These are phyloP conservation scores for Myrica gale DNA, from an alignment of 306 rosid species.

Conservation along the genomic window DNA sequence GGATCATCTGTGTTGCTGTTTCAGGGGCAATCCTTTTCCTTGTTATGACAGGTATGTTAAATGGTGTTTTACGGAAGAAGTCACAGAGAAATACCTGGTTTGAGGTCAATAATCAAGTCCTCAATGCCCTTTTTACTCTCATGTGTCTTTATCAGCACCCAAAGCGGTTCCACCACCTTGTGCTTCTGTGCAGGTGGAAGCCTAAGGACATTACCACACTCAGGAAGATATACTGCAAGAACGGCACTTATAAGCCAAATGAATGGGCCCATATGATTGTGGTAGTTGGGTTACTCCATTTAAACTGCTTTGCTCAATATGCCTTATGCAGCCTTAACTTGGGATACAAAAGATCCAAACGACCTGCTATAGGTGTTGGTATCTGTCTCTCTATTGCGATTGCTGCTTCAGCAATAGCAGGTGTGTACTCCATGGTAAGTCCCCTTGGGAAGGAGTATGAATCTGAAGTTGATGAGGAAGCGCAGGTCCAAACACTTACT, in stretches of 20 bases:
- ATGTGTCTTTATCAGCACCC: conserved; percentile 63
- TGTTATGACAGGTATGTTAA: conserved; percentile 60
- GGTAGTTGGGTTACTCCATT: conserved; percentile 51
- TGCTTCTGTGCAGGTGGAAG: conserved; percentile 56
- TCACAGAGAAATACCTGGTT: conserved; percentile 51
- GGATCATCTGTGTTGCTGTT: conserved; percentile 45
- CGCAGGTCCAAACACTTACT: conserved; percentile 24
- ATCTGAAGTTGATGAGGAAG: conserved; percentile 34
- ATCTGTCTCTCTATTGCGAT: conserved; percentile 51
- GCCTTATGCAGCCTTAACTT: conserved; percentile 61
- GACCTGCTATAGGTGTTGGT: conserved; percentile 48
- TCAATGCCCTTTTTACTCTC: conserved; percentile 68
- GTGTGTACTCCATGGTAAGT: conserved; percentile 43
- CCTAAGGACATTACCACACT: conserved; percentile 40
- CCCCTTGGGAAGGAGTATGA: conserved; percentile 57
- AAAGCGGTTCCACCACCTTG: conserved; percentile 47
- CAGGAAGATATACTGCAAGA: conserved; percentile 44
- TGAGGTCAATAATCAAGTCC: conserved; percentile 61
- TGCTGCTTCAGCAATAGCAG: conserved; percentile 46
- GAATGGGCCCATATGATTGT: conserved; percentile 53
- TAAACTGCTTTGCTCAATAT: conserved; percentile 62
- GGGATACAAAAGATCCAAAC: conserved; percentile 40
- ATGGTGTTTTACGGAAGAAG: conserved; percentile 36
- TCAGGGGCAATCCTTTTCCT: conserved; percentile 63
- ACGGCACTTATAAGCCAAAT: conserved; percentile 49